Conservation (phyloP, 1,284 basidiomycete species). For the Marasmius oreades region DNA sequence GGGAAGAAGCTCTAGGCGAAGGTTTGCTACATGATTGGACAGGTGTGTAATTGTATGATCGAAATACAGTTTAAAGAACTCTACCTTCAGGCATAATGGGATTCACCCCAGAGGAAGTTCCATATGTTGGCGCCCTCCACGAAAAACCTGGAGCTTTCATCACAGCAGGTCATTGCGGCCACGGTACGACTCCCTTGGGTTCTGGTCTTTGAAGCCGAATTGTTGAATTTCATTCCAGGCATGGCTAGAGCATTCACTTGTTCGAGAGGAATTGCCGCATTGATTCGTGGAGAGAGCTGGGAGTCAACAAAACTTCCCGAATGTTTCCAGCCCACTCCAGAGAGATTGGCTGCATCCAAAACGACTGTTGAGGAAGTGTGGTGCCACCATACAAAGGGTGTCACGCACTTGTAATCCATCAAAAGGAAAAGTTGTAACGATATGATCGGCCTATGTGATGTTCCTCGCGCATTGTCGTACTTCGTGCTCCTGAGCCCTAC, state of each 20-base stretch:
- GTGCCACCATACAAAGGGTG: neutral
- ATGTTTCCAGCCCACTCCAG: constrained; percentile 25
- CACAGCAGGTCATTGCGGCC: constrained; percentile 26
- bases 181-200: constrained; percentile 16
- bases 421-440: no score
- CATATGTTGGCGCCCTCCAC: constrained; percentile 25
- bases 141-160: constrained; percentile 24
- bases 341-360: constrained; percentile 14
- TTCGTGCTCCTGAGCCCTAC: no score
- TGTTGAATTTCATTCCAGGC: constrained; percentile 8
- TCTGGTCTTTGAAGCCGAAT: neutral
- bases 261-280: constrained; percentile 22
- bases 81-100: constrained; percentile 21
- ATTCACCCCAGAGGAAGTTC: constrained; percentile 24
- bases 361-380: constrained; percentile 15
- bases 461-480: no score
- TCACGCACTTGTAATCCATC: no score
- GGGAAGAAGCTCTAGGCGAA: constrained; percentile 22
- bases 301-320: constrained; percentile 24
- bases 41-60: constrained; percentile 11
- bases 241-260: constrained; percentile 28
- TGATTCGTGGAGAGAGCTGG: constrained; percentile 22
- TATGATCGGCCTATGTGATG: no score
- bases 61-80: neutral
- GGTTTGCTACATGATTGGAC: constrained; percentile 25